Evolutionary conservation across 176 grass and related monocot species (phyloP), one percentile per base, ranked within the genome.

Genomic region (Bromus sterilis): DNA sequence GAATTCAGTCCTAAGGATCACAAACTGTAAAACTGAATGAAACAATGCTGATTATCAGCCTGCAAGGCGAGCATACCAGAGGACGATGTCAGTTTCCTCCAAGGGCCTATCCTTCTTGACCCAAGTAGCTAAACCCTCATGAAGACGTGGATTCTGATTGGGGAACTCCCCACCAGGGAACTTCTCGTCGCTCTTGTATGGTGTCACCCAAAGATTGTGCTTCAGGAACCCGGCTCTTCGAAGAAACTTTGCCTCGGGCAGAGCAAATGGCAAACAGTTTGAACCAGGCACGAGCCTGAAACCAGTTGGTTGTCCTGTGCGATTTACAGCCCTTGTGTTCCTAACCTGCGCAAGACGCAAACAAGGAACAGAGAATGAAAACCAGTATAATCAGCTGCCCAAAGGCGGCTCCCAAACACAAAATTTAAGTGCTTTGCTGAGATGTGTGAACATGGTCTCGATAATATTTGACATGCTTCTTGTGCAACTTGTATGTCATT

Each of bases 131-230:
- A 99, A 79, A 44, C 97, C 97, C 90, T 99, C 97, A 2, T 96
- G 90, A 70, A 90, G 36, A 36, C 97, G 93, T 37, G 97, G 97
- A 75, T 99, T 99, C 83, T 99, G 97, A 43, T 99, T 99, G 51
- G 97, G 97, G 57, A 99, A 99, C 57, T 99, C 97, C 10, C 93
- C 93, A 66, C 97, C 97, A 9, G 97, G 97, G 57, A 96, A 99
- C 85, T 94, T 91, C 85, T 99, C 97, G 33, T 89, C 85, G 12
- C 91, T 78, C 57, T 89, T 94, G 83, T 96, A 99, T 24, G 86
- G 87, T 66, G 97, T 99, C 23, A 99, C 91, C 97, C 97, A 99
- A 71, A 99, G 93, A 66, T 99, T 99, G 64, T 99, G 97, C 87
- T 99, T 99, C 40, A 99, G 53, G 89, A 99, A 99, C 53, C 89